phyloP scores from a whole-genome alignment of 805 yeast genomes.

The Zygoascus ofunaensis region DNA sequence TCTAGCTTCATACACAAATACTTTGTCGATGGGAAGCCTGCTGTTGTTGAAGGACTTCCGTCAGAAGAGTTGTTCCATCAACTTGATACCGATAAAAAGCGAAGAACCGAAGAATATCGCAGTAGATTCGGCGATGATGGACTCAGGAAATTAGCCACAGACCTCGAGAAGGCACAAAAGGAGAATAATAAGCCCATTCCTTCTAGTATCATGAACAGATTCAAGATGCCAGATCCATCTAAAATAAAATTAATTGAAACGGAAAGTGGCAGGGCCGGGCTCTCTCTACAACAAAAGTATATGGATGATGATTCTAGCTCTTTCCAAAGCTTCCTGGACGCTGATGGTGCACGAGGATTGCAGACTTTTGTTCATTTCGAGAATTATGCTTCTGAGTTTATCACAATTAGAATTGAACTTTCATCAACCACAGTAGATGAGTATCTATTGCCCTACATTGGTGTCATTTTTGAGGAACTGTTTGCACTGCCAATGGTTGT shows the following conservation, averaged over 20 bases:
- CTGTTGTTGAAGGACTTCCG: constrained; percentile 64
- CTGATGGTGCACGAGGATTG: constrained; percentile 3
- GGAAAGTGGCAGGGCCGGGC: constrained; percentile 51
- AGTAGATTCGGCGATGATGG: constrained; percentile 51
- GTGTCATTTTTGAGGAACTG: constrained; percentile 51
- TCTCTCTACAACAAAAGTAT: constrained; percentile 22
- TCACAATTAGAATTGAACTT: constrained; percentile 54
- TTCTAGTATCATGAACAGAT: constrained; percentile 46
- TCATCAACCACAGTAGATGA: constrained; percentile 46
- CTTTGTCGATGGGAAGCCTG: constrained; percentile 54
- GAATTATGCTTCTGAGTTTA: constrained; percentile 68
- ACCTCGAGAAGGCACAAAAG: constrained; percentile 52
- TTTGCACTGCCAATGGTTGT: constrained; percentile 63
- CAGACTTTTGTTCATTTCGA: constrained; percentile 74
- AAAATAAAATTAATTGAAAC: constrained; percentile 66
- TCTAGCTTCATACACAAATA: constrained; percentile 40
- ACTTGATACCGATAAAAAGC: constrained; percentile 43
- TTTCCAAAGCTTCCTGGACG: constrained; percentile 4
- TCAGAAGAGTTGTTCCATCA: constrained; percentile 48
- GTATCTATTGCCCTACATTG: constrained; percentile 52
- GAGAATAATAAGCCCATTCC: constrained; percentile 76
- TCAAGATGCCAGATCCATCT: constrained; percentile 66
- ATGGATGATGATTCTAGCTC: neutral
- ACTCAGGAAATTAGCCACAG: constrained; percentile 39
- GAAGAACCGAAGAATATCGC: constrained; percentile 42